A percentile compares a stretch with the other conserved stretches of the same genome.
Evolutionary conservation across 805 yeast genomes (phyloP).

Genomic region (Kodamaea lidongshanica): DNA sequence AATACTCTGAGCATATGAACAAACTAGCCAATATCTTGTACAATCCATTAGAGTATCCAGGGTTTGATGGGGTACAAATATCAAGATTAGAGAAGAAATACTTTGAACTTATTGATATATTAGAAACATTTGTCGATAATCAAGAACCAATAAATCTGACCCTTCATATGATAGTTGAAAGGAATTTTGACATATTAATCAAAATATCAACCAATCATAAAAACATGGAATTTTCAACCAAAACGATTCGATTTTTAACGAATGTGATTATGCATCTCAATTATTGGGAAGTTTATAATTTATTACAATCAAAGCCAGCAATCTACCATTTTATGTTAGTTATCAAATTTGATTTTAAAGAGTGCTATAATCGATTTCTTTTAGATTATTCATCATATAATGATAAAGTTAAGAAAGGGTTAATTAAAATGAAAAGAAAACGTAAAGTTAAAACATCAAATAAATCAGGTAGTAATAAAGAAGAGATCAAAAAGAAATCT

Average conservation of each 20-base stretch:
- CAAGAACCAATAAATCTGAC: constrained; percentile 26
- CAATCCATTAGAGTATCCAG: constrained; percentile 11
- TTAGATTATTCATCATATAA: constrained; percentile 31
- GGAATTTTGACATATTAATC: constrained; percentile 34
- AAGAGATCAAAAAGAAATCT: too few species aligned
- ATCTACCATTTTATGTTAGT: constrained; percentile 34
- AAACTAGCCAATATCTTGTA: constrained; percentile 24
- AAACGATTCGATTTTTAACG: constrained; percentile 33
- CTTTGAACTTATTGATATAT: constrained; percentile 17
- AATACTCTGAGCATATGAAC: constrained; percentile 34
- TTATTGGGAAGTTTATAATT: constrained; percentile 41
- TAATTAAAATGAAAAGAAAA: too few species aligned
- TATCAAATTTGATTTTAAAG: constrained; percentile 35
- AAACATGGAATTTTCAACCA: constrained; percentile 27
- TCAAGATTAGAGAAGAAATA: constrained; percentile 20
- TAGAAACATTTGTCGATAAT: constrained; percentile 17
- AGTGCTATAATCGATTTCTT: constrained; percentile 33
- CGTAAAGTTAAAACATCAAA: too few species aligned
- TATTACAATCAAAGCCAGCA: constrained; percentile 37
- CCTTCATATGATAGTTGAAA: constrained; percentile 30
- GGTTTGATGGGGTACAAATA: constrained; percentile 9
- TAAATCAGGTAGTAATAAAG: too few species aligned
- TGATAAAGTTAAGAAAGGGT: too few species aligned
- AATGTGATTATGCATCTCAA: constrained; percentile 31
- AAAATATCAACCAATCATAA: constrained; percentile 27